phyloP scores from a whole-genome alignment of 208 protist species.

The Plasmodiophora brassicae region DNA sequence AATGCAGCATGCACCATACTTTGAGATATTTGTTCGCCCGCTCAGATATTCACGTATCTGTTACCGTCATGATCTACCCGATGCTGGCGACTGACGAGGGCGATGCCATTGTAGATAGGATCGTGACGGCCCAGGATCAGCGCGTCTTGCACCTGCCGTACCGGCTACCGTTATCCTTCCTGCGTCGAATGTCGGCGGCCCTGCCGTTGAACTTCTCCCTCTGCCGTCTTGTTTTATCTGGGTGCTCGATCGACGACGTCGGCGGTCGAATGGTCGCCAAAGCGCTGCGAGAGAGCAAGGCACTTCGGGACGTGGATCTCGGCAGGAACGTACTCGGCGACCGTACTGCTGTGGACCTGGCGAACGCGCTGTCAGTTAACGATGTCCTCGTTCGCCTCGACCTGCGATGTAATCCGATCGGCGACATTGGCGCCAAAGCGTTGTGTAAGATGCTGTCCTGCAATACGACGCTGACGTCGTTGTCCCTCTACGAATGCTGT shows the following conservation, averaged over 20 bases:
- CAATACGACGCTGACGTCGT: background rate
- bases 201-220: background rate
- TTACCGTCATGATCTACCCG: too few species aligned
- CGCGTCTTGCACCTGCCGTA: background rate
- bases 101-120: too few species aligned
- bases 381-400: background rate
- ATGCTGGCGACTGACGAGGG: too few species aligned
- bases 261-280: background rate
- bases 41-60: too few species aligned
- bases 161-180: background rate
- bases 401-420: background rate
- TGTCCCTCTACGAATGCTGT: constrained; percentile 17
- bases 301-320: background rate
- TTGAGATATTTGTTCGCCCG: too few species aligned
- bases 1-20: too few species aligned
- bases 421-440: constrained; percentile 8
- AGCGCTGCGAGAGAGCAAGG: background rate
- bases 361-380: background rate
- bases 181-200: background rate
- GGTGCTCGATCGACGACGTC: background rate
- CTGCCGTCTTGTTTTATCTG: background rate
- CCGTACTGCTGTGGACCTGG: background rate
- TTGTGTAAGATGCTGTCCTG: background rate
- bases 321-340: background rate
- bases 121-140: too few species aligned